Percentiles rank a stretch among this genome's conserved stretches.
phyloP scores from a whole-genome alignment of 2,329 filamentous ascomycete genomes.

The Sporothrix brasiliensis region DNA sequence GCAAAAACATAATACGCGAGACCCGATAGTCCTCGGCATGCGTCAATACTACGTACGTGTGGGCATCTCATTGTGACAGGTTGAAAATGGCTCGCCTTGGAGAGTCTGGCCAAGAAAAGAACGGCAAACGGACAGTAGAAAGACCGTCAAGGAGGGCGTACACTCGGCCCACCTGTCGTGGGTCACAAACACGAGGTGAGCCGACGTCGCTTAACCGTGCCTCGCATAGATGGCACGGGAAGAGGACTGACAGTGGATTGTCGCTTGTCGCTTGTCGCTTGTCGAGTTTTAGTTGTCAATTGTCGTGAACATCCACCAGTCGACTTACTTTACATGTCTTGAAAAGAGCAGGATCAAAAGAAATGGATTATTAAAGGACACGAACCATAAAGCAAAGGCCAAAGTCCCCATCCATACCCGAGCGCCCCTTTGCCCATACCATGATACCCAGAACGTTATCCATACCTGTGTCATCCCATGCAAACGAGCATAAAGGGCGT shows the following conservation, averaged over 20 bases:
- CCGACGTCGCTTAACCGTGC: conserved; percentile 1
- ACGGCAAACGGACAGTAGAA: neutral
- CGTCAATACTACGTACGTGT: neutral
- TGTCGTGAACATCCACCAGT: neutral
- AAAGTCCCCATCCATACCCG: neutral
- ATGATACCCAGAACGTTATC: no score
- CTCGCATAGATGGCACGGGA: neutral
- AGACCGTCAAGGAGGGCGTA: neutral
- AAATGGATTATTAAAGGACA: neutral
- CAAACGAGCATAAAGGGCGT: neutral
- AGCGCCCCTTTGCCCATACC: neutral
- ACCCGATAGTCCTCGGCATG: neutral
- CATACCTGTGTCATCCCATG: no score
- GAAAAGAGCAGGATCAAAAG: neutral
- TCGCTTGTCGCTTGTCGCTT: no score
- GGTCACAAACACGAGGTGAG: neutral
- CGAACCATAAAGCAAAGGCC: neutral
- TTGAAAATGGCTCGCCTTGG: neutral
- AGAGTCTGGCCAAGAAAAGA: no score
- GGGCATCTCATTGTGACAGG: neutral
- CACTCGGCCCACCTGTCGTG: neutral
- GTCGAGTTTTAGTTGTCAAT: no score
- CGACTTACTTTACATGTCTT: neutral
- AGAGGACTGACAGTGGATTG: no score
- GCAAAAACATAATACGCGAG: conserved; percentile 1